Base-by-base conservation (phyloP, 2,329 filamentous ascomycete species). In the Xylariomycetidae sp. region DNA sequence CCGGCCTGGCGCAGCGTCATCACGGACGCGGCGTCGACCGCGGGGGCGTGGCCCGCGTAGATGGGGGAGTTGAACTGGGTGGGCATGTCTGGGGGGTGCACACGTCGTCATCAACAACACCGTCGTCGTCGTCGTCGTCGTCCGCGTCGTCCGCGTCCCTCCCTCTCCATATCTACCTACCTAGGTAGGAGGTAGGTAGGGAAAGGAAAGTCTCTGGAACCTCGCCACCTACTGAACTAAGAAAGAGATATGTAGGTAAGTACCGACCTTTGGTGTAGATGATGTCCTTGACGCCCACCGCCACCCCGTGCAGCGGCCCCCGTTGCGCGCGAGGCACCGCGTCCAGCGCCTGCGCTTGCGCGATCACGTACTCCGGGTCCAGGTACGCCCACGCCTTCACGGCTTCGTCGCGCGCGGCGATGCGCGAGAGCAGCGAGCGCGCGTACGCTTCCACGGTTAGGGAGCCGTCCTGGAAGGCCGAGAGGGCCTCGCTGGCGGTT, bases 241-340 rank as follows among this genome's bases (percentile, higher is more conserved):
- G n/a, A n/a, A n/a, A n/a, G n/a, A n/a, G n/a, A n/a, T n/a, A n/a
- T n/a, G n/a, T n/a, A n/a, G n/a, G n/a, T n/a, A n/a, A 20, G 15
- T 24, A 27, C 19, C 5, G 38, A 65, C 65, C 65, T 54, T 68
- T 68, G 0, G 64, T 74, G 42, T 60, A 64, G 38, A 74, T 71
- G 2, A 75, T 62, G 60, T 76, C 72, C 43, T 76, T 76, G 1
- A 76, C 59, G 3, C 63, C 72, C 13, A 76, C 52, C 1, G 67
- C 62, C 2, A 76, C 50, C 2, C 72, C 72, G 47, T 75, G 70
- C 0, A 76, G 50, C 3, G 65, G 67, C 0, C 72, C 70, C 37
- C 72, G 57, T 32, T 70, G 46, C 5, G 59, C 52, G 2, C 40
- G 29, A 1, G 70, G 64, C 1, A 73, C 44, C 15, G 54, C 38